phyloP scores from a whole-genome alignment of 768 basidiomycete species.

The Boletus tylopilopsis region DNA sequence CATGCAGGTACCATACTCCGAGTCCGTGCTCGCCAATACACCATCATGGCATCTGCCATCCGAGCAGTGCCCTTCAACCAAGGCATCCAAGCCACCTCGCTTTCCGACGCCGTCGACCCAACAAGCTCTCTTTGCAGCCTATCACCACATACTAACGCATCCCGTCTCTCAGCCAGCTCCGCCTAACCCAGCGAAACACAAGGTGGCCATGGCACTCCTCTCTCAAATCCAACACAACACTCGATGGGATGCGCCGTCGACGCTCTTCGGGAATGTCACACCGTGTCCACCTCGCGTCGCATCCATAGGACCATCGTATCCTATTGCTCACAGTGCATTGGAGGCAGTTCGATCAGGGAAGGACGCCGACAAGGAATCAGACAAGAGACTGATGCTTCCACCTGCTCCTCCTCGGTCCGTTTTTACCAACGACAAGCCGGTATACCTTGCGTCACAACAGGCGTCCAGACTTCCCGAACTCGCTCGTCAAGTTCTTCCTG shows the following conservation, averaged over 20 bases:
- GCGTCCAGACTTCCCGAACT: conserved; percentile 63
- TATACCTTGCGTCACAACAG: conserved; percentile 63
- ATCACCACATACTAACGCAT: conserved; percentile 75
- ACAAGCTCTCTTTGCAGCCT: conserved; percentile 62
- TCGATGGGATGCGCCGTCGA: conserved; percentile 68
- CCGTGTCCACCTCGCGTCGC: conserved; percentile 62
- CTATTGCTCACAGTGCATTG: conserved; percentile 39
- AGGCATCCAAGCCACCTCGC: conserved; percentile 26
- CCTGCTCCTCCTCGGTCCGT: conserved; percentile 36
- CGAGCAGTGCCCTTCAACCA: conserved; percentile 26
- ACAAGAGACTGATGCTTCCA: conserved; percentile 35
- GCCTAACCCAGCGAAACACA: conserved; percentile 63
- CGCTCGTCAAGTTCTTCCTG: conserved; percentile 63
- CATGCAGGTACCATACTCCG: conserved; percentile 68
- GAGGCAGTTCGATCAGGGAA: conserved; percentile 36
- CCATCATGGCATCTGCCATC: conserved; percentile 71
- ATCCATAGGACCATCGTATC: conserved; percentile 63
- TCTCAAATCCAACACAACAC: conserved; percentile 50
- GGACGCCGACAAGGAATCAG: conserved; percentile 53
- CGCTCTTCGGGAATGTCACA: conserved; percentile 54
- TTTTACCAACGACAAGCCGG: conserved; percentile 48
- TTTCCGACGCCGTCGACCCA: conserved; percentile 54
- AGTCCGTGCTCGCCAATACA: conserved; percentile 62
- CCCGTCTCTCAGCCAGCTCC: conserved; percentile 49
- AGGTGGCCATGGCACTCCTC: conserved; percentile 71